These are phyloP conservation scores for Phlebopus sp. DNA, from an alignment of 1,284 basidiomycete genomes.

Conservation along the genomic window DNA sequence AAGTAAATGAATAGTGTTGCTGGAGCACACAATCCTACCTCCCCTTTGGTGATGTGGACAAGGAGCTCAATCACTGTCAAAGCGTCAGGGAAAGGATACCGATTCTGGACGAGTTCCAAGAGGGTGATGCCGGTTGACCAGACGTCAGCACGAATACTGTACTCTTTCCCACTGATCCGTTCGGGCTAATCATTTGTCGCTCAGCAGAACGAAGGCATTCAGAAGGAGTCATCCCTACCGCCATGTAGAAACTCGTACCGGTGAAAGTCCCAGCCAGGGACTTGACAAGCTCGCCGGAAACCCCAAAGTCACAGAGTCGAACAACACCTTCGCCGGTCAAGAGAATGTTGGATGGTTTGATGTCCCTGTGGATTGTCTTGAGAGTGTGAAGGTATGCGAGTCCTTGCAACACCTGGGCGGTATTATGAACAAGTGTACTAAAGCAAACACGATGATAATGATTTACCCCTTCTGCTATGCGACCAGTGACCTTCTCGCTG, in stretches of 20 bases:
- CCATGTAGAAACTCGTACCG: conserved; percentile 97
- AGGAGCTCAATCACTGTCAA: conserved; percentile 92
- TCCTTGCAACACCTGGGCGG: conserved; percentile 76
- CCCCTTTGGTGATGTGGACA: conserved; percentile 84
- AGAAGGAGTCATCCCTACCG: conserved; percentile 57
- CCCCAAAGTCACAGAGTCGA: conserved; percentile 95
- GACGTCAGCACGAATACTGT: conserved; percentile 95
- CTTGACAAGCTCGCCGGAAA: conserved; percentile 91
- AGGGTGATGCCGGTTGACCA: conserved; percentile 96
- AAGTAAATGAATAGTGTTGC: not conserved
- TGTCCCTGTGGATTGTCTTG: conserved; percentile 95
- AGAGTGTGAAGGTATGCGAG: conserved; percentile 89
- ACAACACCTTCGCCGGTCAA: conserved; percentile 84
- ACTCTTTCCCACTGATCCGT: conserved; percentile 84
- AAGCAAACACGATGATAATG: conserved; percentile 3
- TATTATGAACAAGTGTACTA: conserved; percentile 12
- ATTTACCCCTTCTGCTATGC: conserved; percentile 86
- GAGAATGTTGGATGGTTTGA: conserved; percentile 96
- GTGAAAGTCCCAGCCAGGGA: conserved; percentile 94
- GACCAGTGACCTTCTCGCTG: conserved; percentile 89
- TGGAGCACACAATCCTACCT: conserved; percentile 43
- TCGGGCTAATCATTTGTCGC: conserved; percentile 64
- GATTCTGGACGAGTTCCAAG: conserved; percentile 90
- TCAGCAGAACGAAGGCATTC: conserved; percentile 7
- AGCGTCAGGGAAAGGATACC: conserved; percentile 94